Base-by-base conservation (phyloP, 2,329 filamentous ascomycete genomes). In the Colletotrichum sp. region DNA sequence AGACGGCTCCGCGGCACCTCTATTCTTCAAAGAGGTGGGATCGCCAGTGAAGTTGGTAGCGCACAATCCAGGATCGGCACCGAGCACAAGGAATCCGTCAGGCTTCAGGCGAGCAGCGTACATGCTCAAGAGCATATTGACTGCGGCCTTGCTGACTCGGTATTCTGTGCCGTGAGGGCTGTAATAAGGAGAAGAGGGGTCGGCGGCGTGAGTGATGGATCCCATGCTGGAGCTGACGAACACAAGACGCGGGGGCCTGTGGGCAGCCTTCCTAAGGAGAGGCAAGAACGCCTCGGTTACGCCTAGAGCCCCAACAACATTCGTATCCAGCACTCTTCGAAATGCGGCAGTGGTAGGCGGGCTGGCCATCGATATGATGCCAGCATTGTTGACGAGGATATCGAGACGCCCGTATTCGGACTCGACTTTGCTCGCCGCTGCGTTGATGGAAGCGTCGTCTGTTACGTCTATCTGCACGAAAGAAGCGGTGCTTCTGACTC, bases 111-210 rank as follows among this genome's bases (percentile, higher is more conserved):
- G 79, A 1, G 81, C 75, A 2, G 78, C 80, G 66, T 83, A 86
- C 57, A 83, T 81, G 7, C 82, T 24, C 55, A 78, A 79, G 5
- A 88, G 76, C 84, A 87, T 86, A 36, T 87, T 85, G 16, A 87
- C 26, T 0, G 85, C 87, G 3, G 86, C 84, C 77, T 88, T 88
- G 79, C 84, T 87, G 2, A 80, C 78, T 36, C 80, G 83, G 57
- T 80, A 83, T 5, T 83, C 81, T 10, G 79, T 76, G 2, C 61
- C 72, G 4, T 82, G 80, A 6, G 79, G 75, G 2, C 61, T 74
- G 55, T 84, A 84, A 12, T 71, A 82, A 2, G 71, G 36, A 0
- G 78, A 82, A 0, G 74, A 75, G 57, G 80, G 79, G 71, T 86
- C 82, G 1, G 78, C 76, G 0, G 83, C 74, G 16, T 80, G 71